Conservation (phyloP, 176 grass and related monocot species). For the Oryza coarctata region DNA sequence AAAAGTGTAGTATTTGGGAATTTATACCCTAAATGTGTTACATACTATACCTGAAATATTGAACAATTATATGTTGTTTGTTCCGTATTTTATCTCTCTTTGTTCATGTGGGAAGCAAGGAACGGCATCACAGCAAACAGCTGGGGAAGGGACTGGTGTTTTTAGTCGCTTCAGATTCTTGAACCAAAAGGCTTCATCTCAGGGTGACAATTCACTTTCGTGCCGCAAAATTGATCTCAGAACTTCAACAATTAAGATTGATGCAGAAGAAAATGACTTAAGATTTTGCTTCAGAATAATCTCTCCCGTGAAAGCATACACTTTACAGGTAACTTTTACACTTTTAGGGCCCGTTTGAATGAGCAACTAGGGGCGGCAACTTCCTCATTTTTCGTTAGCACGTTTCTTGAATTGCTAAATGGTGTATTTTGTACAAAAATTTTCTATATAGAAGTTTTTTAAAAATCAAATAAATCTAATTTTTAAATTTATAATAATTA, state of each 20-base stretch:
- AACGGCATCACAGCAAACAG: conserved; percentile 53
- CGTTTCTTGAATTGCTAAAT: too few relatives aligned
- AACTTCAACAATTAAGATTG: conserved; percentile 92
- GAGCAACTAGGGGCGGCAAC: too few relatives aligned
- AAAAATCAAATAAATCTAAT: too few relatives aligned
- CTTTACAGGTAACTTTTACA: conserved; percentile 72
- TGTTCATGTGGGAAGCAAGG: conserved; percentile 67
- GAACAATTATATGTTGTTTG: neutral
- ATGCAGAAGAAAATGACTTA: conserved; percentile 88
- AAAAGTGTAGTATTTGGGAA: conserved; percentile 2
- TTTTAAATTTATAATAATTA: too few relatives aligned
- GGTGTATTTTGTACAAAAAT: too few relatives aligned
- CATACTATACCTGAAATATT: conserved; percentile 1
- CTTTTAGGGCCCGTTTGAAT: too few relatives aligned
- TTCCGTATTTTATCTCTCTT: conserved; percentile 22
- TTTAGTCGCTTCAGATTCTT: conserved; percentile 74
- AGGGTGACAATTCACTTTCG: conserved; percentile 62
- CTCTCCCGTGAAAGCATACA: conserved; percentile 76
- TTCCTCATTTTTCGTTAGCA: too few relatives aligned
- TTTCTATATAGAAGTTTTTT: too few relatives aligned
- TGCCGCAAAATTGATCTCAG: conserved; percentile 80
- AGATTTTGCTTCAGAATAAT: conserved; percentile 99
- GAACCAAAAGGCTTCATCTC: conserved; percentile 53
- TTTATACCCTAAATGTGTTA: neutral
- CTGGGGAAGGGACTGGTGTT: conserved; percentile 50